phyloP scores from a whole-genome alignment of 768 basidiomycete species.

The Termitomyces sp. region DNA sequence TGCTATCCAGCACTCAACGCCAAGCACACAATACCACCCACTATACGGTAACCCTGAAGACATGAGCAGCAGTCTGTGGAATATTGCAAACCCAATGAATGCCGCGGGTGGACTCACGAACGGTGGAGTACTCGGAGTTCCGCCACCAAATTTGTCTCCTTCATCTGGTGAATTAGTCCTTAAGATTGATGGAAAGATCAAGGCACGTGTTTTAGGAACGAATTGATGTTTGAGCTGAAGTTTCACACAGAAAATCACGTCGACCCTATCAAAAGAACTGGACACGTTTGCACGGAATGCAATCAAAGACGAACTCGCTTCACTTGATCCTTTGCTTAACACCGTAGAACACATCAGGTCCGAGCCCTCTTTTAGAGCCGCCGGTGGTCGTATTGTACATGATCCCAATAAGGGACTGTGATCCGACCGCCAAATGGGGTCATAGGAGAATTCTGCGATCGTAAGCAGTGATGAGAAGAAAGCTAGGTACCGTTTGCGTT shows the following conservation, averaged over 20 bases:
- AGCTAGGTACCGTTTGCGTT: not conserved
- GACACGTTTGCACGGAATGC: conserved; percentile 76
- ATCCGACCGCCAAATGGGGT: not conserved
- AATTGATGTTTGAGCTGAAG: not conserved
- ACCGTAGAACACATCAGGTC: conserved; percentile 10
- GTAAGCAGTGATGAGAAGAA: not conserved
- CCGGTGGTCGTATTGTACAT: conserved; percentile 4
- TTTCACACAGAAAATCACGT: conserved; percentile 77
- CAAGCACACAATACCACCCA: conserved; percentile 8
- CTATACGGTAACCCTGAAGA: conserved; percentile 16
- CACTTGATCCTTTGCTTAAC: conserved; percentile 71
- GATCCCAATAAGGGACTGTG: conserved; percentile 12
- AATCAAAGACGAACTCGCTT: conserved; percentile 79
- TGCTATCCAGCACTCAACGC: conserved; percentile 14
- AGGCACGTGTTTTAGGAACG: conserved; percentile 41
- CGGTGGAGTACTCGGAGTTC: conserved; percentile 28
- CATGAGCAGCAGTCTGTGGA: conserved; percentile 61
- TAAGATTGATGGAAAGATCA: conserved; percentile 82
- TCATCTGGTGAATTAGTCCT: conserved; percentile 65
- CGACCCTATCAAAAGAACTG: conserved; percentile 73
- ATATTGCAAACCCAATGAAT: conserved; percentile 53
- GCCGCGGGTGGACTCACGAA: conserved; percentile 22
- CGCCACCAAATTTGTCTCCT: conserved; percentile 56
- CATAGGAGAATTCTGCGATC: not conserved
- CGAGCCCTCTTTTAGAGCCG: not conserved